Evolutionary conservation across 2,329 filamentous ascomycete species (phyloP), one percentile per base, ranked within the genome.

Genomic region (Colletotrichum tabaci): DNA sequence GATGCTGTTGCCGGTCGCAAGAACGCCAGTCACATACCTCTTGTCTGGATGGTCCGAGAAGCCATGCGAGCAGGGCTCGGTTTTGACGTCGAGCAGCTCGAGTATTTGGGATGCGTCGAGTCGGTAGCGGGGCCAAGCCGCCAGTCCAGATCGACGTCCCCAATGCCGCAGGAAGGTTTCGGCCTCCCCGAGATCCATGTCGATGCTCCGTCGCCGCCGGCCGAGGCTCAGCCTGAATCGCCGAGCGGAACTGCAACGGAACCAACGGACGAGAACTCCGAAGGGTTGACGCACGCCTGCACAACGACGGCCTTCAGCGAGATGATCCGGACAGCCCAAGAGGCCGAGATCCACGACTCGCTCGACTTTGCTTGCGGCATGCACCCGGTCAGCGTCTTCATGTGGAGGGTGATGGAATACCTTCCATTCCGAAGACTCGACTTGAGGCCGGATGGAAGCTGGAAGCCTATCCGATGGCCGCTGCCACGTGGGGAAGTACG

Each of bases 391-490:
- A 88, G 90, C 0, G 92, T 94, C 0, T 75, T 92, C 0, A 87
- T 86, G 2, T 96, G 93, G 93, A 92, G 90, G 46, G 79, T 94
- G 26, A 94, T 96, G 93, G 94, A 96, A 77, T 95, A 92, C 78
- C 84, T 96, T 30, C 94, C 94, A 0, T 95, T 96, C 82, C 88
- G 92, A 1, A 87, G 94, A 30, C 95, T 96, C 92, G 94, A 96
- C 75, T 83, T 96, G 9, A 90, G 90, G 73, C 71, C 84, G 0
- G 92, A 95, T 73, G 93, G 93, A 0, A 90, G 89, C 0, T 96
- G 94, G 94, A 91, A 90, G 79, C 91, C 93, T 0, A 96, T 96
- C 74, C 86, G 90, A 10, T 96, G 93, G 92, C 94, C 94, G 0
- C 82, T 96, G 3, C 94, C 94, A 0, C 89, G 91, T 40, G 94